Base-by-base conservation (phyloP, 371 early-diverging fungal species). In the Mortierella sp. region DNA sequence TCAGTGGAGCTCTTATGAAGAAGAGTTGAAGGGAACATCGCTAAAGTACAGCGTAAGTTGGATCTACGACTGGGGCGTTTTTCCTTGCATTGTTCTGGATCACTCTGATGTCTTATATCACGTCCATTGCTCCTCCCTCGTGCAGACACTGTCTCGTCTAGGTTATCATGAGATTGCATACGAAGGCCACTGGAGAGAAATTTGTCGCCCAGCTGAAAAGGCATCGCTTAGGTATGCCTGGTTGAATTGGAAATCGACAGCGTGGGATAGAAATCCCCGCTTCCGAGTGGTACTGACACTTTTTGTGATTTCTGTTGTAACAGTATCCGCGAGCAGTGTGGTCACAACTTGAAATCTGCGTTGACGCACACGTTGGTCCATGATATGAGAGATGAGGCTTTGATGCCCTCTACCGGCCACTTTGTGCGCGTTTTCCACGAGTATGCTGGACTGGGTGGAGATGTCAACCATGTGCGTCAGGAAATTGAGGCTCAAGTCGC, bases 301-400 rank as follows among this genome's bases (percentile, higher is more conserved):
- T n/a, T n/a, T n/a, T n/a, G n/a, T n/a, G n/a, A n/a, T n/a, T n/a
- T n/a, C n/a, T n/a, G n/a, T n/a, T n/a, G 39, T 8, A 49, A 13
- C 80, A 94, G 94, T 67, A 86, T 96, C 58, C 92, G 98, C 28
- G 79, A 90, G 39, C 92, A 95, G 64, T 96, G 92, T 18, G 97
- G 96, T 0, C 92, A 97, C 73, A 83, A 92, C 19, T 80, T 97
- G 38, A 97, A 97, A 72, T 92, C 95, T 4, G 84, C 94, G 0
- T 55, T 96, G 42, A 76, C 81, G 4, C 91, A 95, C 80, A 78
- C 83, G 31, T 87, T 90, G 69, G 64, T 86, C 0, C 80, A 83
- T 41, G 96, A 97, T 60, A 81, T 81, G 26, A 87, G 96, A 21
- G 93, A 97, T 61, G 91, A 94, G 62, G 68, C 84, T 13, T 71